Percentiles rank a stretch among this genome's conserved stretches.
These are phyloP conservation scores for Boletus coccyginus DNA, from an alignment of 768 basidiomycete genomes.

Conservation along the genomic window DNA sequence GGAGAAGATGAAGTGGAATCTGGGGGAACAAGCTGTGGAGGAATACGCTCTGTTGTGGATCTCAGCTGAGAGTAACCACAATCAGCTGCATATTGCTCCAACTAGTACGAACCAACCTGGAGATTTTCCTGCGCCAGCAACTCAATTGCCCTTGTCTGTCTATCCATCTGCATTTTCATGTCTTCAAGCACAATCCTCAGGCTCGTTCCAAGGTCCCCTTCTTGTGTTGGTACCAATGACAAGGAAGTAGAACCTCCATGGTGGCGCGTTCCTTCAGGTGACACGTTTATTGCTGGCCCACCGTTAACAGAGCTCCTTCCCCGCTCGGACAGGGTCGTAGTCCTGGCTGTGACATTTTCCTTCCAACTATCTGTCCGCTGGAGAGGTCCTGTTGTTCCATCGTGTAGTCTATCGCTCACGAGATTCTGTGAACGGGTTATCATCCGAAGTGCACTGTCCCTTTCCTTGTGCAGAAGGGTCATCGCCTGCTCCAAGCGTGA, in stretches of 20 bases:
- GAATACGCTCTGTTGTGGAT: constrained; percentile 10
- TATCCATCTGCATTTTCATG: constrained; percentile 49
- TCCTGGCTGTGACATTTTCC: constrained; percentile 13
- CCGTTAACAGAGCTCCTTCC: constrained; percentile 6
- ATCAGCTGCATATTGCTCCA: constrained; percentile 7
- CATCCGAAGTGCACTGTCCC: constrained; percentile 20
- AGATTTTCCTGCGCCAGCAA: constrained; percentile 45
- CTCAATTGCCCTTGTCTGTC: constrained; percentile 45
- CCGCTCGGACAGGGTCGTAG: constrained; percentile 11
- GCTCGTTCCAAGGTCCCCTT: constrained; percentile 21
- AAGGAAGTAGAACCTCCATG: constrained; percentile 9
- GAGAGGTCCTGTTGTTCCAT: constrained; percentile 7
- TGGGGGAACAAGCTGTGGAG: constrained; percentile 9
- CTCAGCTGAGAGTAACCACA: constrained; percentile 10
- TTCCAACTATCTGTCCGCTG: constrained; percentile 13
- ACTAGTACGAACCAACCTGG: constrained; percentile 33
- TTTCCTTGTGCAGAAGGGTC: constrained; percentile 32
- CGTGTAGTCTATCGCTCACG: background rate
- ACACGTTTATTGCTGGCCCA: background rate
- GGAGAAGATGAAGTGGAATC: constrained; percentile 14
- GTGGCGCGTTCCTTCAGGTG: constrained; percentile 14
- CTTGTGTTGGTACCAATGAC: constrained; percentile 14
- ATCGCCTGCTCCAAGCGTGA: constrained; percentile 33
- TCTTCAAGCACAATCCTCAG: constrained; percentile 38
- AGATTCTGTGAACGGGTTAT: constrained; percentile 20